phyloP scores from a whole-genome alignment of 1,284 basidiomycete genomes.

The Mycena citricolor region DNA sequence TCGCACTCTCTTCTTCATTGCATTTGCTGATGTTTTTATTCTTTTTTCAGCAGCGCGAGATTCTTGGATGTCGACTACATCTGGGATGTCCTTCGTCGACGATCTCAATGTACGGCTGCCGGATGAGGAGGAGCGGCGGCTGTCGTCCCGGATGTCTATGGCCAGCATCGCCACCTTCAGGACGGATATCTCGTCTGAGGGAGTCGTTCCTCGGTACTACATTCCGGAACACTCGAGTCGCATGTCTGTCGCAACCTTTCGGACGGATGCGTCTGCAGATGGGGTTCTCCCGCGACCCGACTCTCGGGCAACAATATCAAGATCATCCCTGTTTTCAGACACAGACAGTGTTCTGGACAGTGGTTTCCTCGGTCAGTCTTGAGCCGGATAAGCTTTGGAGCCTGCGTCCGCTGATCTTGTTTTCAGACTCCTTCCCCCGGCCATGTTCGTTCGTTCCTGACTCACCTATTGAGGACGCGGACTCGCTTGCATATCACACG shows the following conservation, averaged over 20 bases:
- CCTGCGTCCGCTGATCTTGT: not conserved
- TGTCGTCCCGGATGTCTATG: conserved; percentile 47
- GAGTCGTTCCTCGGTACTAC: conserved; percentile 43
- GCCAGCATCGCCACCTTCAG: conserved; percentile 60
- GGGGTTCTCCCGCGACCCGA: conserved; percentile 27
- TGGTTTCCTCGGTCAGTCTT: conserved; percentile 16
- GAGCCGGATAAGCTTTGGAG: not conserved
- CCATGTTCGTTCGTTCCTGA: conserved; percentile 20
- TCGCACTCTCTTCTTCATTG: not conserved
- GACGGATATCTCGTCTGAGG: conserved; percentile 57
- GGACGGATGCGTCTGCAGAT: conserved; percentile 47
- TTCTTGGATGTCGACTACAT: conserved; percentile 46
- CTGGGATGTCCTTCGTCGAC: conserved; percentile 39
- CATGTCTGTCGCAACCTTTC: conserved; percentile 43
- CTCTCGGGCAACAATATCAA: conserved; percentile 11
- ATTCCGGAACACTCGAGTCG: conserved; percentile 19
- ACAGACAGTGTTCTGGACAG: conserved; percentile 16
- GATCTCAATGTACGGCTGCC: conserved; percentile 45
- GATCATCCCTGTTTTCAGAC: conserved; percentile 11
- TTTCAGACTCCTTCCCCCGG: conserved; percentile 19
- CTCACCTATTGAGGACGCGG: no score
- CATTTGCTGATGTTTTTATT: conserved; percentile 6
- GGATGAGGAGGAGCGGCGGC: conserved; percentile 27
- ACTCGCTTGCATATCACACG: no score
- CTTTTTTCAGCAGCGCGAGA: conserved; percentile 29